These are phyloP conservation scores for Friedmanniomyces simplex DNA, from an alignment of 495 filamentous ascomycete species.

Conservation along the genomic window DNA sequence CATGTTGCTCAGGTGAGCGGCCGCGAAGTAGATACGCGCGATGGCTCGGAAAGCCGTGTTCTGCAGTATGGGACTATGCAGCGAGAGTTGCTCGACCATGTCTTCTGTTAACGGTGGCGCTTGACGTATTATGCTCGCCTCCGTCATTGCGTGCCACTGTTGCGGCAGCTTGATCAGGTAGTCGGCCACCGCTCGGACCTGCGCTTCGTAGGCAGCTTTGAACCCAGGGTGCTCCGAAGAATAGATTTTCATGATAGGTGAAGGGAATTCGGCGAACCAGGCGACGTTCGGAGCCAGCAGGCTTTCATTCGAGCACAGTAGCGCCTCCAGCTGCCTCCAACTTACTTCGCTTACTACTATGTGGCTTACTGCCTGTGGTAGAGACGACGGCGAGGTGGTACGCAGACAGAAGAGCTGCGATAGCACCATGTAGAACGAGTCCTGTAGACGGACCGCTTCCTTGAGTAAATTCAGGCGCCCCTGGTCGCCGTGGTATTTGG, in stretches of 20 bases:
- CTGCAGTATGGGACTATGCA: conserved; percentile 10
- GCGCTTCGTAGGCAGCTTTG: neutral
- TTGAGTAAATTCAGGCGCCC: conserved; percentile 13
- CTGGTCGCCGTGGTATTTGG: neutral
- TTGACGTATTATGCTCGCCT: conserved; percentile 3
- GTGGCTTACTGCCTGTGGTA: neutral
- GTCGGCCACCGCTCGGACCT: neutral
- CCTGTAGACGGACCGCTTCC: conserved; percentile 9
- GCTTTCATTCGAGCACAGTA: conserved; percentile 11
- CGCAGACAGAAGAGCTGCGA: conserved; percentile 18
- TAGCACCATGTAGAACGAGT: conserved; percentile 20
- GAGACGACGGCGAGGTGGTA: neutral
- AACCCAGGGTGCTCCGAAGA: neutral
- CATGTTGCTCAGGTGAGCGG: neutral
- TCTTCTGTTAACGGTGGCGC: conserved; percentile 15
- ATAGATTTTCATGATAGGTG: conserved; percentile 6
- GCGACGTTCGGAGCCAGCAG: neutral
- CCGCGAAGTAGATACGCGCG: neutral
- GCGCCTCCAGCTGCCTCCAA: conserved; percentile 1
- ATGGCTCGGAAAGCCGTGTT: conserved; percentile 11
- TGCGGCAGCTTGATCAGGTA: conserved; percentile 8
- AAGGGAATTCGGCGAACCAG: conserved; percentile 11
- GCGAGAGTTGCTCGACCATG: neutral
- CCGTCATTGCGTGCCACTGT: neutral
- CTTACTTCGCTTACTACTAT: neutral